phyloP scores from a whole-genome alignment of 768 basidiomycete species.

The Hericium alpestre region DNA sequence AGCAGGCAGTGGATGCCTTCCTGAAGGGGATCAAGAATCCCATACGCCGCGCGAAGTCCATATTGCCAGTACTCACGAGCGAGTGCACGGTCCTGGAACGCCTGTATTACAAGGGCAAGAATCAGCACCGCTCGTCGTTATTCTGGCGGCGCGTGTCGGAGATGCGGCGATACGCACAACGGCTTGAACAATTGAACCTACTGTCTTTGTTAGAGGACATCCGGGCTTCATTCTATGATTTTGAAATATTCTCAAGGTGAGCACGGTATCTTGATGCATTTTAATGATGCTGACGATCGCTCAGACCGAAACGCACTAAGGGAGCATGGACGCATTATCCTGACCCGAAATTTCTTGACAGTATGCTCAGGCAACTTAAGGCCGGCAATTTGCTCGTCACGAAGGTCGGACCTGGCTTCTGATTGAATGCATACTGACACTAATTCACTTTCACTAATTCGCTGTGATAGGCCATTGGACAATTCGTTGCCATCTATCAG shows the following conservation, averaged over 20 bases:
- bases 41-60: slow-evolving; percentile 41
- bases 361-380: slow-evolving; percentile 26
- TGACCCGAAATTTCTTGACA: slow-evolving; percentile 23
- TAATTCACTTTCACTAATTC: background rate
- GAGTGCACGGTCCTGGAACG: slow-evolving; percentile 55
- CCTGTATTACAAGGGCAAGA: slow-evolving; percentile 71
- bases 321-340: slow-evolving; percentile 60
- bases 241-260: slow-evolving; percentile 27
- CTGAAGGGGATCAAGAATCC: slow-evolving; percentile 50
- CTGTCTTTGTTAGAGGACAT: slow-evolving; percentile 22
- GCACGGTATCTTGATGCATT: slow-evolving; percentile 6
- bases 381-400: slow-evolving; percentile 29
- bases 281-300: slow-evolving; percentile 23
- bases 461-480: slow-evolving; percentile 31
- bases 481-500: slow-evolving; percentile 44
- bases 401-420: slow-evolving; percentile 28
- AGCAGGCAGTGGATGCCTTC: slow-evolving; percentile 39
- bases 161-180: slow-evolving; percentile 40
- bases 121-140: slow-evolving; percentile 59
- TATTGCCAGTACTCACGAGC: slow-evolving; percentile 30
- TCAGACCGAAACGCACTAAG: slow-evolving; percentile 34
- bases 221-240: slow-evolving; percentile 43
- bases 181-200: slow-evolving; percentile 19
- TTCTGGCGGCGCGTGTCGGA: slow-evolving; percentile 64
- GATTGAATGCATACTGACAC: background rate